Conservation (phyloP, 306 rosid genomes). For the Trifolium fragiferum region DNA sequence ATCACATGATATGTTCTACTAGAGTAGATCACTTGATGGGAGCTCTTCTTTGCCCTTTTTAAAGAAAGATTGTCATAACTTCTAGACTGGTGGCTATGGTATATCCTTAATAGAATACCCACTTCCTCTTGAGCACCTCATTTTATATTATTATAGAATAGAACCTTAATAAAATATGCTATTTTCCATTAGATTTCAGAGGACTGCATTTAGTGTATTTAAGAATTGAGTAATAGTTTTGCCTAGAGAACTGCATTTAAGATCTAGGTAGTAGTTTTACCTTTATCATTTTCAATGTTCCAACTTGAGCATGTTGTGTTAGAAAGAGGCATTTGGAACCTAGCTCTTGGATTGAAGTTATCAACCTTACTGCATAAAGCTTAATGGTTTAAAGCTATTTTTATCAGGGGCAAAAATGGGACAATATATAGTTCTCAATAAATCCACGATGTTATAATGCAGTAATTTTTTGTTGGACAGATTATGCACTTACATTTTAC, state of each 20-base stretch:
- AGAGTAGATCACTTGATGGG: not conserved
- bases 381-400: not conserved
- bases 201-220: constrained; percentile 6
- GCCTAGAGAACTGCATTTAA: too few species aligned
- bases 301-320: constrained; percentile 1
- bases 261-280: not conserved
- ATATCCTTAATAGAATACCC: not conserved
- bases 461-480: not conserved
- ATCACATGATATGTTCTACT: not conserved
- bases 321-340: not conserved
- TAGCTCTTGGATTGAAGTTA: constrained; percentile 15
- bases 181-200: constrained; percentile 7
- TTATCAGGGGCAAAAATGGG: not conserved
- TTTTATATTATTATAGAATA: not conserved
- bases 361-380: not conserved
- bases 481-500: constrained; percentile 5
- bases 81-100: not conserved
- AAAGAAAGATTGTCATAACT: not conserved
- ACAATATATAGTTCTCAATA: not conserved
- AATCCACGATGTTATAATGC: constrained; percentile 33
- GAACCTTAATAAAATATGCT: not conserved
- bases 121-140: not conserved
- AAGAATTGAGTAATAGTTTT: not conserved
- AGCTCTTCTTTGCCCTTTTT: not conserved
- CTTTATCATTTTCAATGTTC: constrained; percentile 26